Percentiles rank a stretch among this genome's conserved stretches.
Evolutionary conservation across 2,329 filamentous ascomycete species (phyloP).

Genomic region (Cordyceps cicadae): DNA sequence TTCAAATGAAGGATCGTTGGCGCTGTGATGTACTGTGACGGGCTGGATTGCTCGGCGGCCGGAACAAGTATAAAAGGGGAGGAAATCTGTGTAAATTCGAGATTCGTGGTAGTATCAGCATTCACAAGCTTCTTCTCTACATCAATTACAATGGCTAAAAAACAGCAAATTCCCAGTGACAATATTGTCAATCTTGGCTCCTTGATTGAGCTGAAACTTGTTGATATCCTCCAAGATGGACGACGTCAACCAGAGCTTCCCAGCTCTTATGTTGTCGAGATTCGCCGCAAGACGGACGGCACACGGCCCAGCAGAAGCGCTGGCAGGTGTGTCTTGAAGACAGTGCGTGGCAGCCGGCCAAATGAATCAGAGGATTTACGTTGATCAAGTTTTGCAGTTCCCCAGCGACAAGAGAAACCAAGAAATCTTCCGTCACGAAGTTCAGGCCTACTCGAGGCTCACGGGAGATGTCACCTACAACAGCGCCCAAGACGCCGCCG

Average conservation of each 20-base stretch:
- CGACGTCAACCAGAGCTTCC: background rate
- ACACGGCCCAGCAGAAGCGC: background rate
- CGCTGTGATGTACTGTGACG: background rate
- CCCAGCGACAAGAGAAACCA: background rate
- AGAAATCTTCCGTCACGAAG: slow-evolving; percentile 1
- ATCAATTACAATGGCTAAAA: background rate
- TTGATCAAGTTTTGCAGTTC: background rate
- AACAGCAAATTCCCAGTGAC: background rate
- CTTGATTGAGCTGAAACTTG: background rate
- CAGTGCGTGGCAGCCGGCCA: background rate
- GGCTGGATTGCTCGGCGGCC: background rate
- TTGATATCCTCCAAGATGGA: background rate
- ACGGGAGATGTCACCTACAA: background rate
- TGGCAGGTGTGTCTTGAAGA: slow-evolving; percentile 1
- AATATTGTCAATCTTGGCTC: background rate
- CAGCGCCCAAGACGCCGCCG: background rate
- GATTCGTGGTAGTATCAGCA: background rate
- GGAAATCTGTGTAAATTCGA: background rate
- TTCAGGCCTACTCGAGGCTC: background rate
- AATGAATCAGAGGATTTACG: too few species aligned
- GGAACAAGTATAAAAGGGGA: background rate
- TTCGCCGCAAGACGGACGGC: slow-evolving; percentile 1
- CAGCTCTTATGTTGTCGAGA: background rate
- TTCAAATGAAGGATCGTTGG: background rate
- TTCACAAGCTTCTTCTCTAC: background rate